Base-by-base conservation (phyloP, 2,329 filamentous ascomycete species). In the Trichoderma citrinoviride region DNA sequence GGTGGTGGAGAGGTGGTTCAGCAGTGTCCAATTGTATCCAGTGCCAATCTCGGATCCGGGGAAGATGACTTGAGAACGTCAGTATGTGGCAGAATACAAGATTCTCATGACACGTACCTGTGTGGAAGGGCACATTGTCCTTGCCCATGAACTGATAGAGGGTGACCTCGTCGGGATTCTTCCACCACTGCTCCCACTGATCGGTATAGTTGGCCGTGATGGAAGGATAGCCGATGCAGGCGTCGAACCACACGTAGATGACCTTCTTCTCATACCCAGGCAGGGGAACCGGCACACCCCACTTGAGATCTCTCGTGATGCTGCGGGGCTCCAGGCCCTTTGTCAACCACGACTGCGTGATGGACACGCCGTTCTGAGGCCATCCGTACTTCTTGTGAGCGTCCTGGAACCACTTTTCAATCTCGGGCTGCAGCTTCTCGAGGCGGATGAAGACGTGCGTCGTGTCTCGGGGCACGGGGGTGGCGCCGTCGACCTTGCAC, bases 71-170 rank as follows among this genome's bases (percentile, higher is more conserved):
- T 8, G 40, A 5, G 53, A 6, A 33, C 5, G 58, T 61, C 25
- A 62, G 58, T 27, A 8, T 19, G 8, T 17, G n/a, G n/a, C n/a
- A n/a, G n/a, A n/a, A n/a, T n/a, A n/a, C n/a, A n/a, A n/a, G n/a
- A n/a, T n/a, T n/a, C n/a, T 3, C 37, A 10, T 0, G 15, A 7
- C 23, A 54, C 58, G 25, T 33, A 62, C 97, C 91, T 50, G 90
- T 91, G 80, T 97, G 93, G 70, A 78, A 78, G 29, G 87, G 87
- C 17, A 92, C 76, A 37, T 78, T 78, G 71, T 81, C 77, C 73
- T 97, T 97, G 79, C 93, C 93, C 87, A 97, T 91, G 82, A 97
- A 96, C 79, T 97, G 93, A 77, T 95, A 97, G 14, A 97, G 85
- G 73, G 90, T 86, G 54, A 97, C 93, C 40, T 96, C 84, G 50